phyloP scores from a whole-genome alignment of 768 basidiomycete species.

The Macrolepiota albuminosa region DNA sequence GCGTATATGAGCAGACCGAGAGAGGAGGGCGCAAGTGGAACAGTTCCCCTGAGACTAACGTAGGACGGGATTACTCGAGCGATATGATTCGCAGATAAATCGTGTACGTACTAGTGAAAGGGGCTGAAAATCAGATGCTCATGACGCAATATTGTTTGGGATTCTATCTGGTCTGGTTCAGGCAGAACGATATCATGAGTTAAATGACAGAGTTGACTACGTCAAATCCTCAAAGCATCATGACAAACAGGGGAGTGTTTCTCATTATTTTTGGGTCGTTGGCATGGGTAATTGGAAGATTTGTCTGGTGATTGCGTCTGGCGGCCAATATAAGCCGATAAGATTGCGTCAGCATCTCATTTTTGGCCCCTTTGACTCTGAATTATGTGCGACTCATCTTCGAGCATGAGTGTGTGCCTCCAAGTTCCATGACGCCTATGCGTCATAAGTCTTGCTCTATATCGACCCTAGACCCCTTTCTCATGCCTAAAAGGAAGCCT shows the following conservation, averaged over 20 bases:
- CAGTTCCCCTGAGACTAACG: too few relatives aligned
- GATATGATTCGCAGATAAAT: too few relatives aligned
- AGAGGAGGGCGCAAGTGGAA: too few relatives aligned
- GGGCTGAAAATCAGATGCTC: too few relatives aligned
- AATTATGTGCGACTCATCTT: too few relatives aligned
- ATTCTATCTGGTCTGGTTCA: too few relatives aligned
- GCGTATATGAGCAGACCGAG: too few relatives aligned
- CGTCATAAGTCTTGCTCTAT: constrained; percentile 10
- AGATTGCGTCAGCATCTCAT: too few relatives aligned
- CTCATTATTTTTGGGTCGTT: neutral
- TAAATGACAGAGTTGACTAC: neutral
- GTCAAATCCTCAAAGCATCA: neutral
- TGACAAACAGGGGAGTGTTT: neutral
- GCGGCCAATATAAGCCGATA: neutral
- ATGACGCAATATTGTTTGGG: too few relatives aligned
- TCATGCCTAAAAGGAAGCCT: constrained; percentile 6
- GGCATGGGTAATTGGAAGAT: neutral
- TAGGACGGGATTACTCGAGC: too few relatives aligned
- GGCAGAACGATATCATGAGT: neutral
- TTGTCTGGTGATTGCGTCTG: neutral
- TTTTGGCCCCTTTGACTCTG: neutral
- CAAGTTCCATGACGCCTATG: neutral
- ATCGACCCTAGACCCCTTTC: constrained; percentile 7
- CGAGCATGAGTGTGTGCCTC: neutral
- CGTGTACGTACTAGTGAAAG: too few relatives aligned